A percentile compares a stretch with the other conserved stretches of the same genome.
phyloP scores from a whole-genome alignment of 306 rosid species.

The Medicago truncatula region DNA sequence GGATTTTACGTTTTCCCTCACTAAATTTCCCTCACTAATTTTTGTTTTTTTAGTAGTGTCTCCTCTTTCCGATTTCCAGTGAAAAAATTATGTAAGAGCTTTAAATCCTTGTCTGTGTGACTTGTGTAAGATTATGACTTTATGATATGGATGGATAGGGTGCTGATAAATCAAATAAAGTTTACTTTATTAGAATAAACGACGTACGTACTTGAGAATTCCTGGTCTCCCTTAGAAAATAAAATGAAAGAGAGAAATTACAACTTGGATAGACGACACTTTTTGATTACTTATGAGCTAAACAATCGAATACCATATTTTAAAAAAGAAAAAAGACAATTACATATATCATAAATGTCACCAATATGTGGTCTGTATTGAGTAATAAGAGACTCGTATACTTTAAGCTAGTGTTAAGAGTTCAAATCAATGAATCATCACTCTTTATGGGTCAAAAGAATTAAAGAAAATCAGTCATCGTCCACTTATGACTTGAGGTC shows the following conservation, averaged over 20 bases:
- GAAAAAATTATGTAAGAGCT: background rate
- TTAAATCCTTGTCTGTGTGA: background rate
- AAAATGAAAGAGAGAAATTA: background rate
- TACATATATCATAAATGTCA: background rate
- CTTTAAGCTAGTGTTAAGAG: too few species aligned
- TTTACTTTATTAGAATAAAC: background rate
- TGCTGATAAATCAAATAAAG: conserved; percentile 19
- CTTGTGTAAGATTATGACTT: conserved; percentile 17
- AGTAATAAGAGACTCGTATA: background rate
- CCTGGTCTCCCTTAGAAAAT: background rate
- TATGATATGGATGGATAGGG: conserved; percentile 16
- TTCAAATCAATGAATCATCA: too few species aligned
- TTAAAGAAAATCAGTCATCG: background rate
- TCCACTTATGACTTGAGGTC: background rate
- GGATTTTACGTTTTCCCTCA: too few species aligned
- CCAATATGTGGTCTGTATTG: background rate
- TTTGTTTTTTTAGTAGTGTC: too few species aligned
- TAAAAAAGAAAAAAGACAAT: background rate
- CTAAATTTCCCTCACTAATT: too few species aligned
- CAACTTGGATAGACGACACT: conserved; percentile 21
- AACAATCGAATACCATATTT: conserved; percentile 36
- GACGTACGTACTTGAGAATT: conserved; percentile 1
- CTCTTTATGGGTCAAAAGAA: background rate
- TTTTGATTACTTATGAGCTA: conserved; percentile 48
- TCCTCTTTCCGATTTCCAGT: too few species aligned